Evolutionary conservation across 1,139 yeast genomes (phyloP), one percentile per base, ranked within the genome.

Genomic region (Pneumocystis sp.): DNA sequence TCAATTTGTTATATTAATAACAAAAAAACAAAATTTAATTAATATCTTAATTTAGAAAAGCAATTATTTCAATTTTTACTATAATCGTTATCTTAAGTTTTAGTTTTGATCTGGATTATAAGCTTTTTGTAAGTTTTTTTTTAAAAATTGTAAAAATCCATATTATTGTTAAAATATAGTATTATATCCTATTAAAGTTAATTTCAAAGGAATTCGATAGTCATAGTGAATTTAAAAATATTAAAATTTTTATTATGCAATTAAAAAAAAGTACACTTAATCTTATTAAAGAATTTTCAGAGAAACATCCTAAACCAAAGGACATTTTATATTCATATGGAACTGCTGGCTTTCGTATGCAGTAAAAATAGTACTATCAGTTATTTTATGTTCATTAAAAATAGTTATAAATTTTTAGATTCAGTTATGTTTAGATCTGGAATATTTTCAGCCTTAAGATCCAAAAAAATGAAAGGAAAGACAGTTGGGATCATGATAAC

Each of bases 321-420:
- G 78, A 76, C 29, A 72, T 80, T 62, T 73, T 70, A 1, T 86
- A 82, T 73, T 76, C 82, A 21, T 93, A 93, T 73, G 99, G 99
- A 25, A 93, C 99, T 0, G 98, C 99, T 0, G 99, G 99, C 8
- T 93, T 95, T 78, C 83, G 99, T 69, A 85, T 86, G 79, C 78
- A 83, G 66, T 67, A 67, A 31, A 19, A 35, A 44, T 15, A 19
- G 29, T 45, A 21, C n/a, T 31, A n/a, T 15, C n/a, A 40, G 17
- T 3, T 39, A 39, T 39, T 59, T 35, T 39, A 21, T 59, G 21
- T 10, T 42, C 34, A 42, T 15, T 31, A 39, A 39, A 59, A 31
- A 8, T 25, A 67, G 69, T 25, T 93, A 96, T 3, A 74, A 76
- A 62, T 75, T 81, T 37, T 78, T 93, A 70, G 96, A 89, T 73